These are phyloP conservation scores for Wickerhamiella nectarea DNA, from an alignment of 805 yeast species.

Conservation along the genomic window DNA sequence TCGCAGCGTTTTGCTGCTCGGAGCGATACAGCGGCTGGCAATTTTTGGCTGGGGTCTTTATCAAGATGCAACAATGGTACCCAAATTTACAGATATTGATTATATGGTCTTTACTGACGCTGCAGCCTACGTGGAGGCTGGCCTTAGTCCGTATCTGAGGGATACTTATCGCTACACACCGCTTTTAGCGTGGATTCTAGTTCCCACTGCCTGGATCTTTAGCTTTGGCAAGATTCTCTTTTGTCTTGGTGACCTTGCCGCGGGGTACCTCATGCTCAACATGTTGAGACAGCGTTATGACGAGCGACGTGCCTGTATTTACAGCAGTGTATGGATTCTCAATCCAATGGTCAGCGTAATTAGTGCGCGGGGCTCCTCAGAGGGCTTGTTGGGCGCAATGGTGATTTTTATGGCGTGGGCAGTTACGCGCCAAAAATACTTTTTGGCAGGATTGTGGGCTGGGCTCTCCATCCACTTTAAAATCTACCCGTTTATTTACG, in stretches of 20 bases:
- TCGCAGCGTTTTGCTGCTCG: slow-evolving; percentile 19
- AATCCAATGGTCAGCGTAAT: slow-evolving; percentile 94
- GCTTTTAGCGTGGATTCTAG: slow-evolving; percentile 63
- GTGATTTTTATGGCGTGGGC: slow-evolving; percentile 41
- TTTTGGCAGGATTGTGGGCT: slow-evolving; percentile 36
- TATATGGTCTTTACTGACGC: slow-evolving; percentile 92
- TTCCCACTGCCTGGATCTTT: slow-evolving; percentile 47
- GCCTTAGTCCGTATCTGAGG: slow-evolving; percentile 59
- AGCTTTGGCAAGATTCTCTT: slow-evolving; percentile 73
- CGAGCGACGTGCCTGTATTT: slow-evolving; percentile 28
- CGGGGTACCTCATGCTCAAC: slow-evolving; percentile 51
- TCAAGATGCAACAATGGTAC: slow-evolving; percentile 68
- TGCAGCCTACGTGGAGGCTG: slow-evolving; percentile 50
- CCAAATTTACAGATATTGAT: slow-evolving; percentile 88
- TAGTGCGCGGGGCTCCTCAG: slow-evolving; percentile 86
- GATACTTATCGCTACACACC: slow-evolving; percentile 94
- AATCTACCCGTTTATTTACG: slow-evolving; percentile 78
- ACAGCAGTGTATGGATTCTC: slow-evolving; percentile 63
- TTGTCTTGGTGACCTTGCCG: slow-evolving; percentile 60
- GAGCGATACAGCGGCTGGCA: slow-evolving; percentile 33
- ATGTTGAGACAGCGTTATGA: slow-evolving; percentile 26
- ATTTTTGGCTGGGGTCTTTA: slow-evolving; percentile 70
- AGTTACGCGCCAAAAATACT: slow-evolving; percentile 30
- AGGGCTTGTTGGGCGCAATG: slow-evolving; percentile 71
- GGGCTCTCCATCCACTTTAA: slow-evolving; percentile 82